Conservation (phyloP, 306 rosid species). For the Cyclanthera cordifolia region DNA sequence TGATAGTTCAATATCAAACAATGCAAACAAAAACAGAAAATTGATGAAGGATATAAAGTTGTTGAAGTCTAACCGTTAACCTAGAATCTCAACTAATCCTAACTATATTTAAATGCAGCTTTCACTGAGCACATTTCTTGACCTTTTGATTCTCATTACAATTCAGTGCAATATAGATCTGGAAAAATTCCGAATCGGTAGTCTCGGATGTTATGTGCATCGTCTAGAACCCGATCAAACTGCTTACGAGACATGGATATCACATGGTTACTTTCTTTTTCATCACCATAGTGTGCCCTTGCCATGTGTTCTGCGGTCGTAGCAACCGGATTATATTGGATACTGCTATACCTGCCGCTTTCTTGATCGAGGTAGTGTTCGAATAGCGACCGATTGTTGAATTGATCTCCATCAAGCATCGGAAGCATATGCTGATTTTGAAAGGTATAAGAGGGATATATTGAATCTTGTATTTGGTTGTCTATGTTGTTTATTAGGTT, state of each 20-base stretch:
- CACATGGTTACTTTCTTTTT: neutral
- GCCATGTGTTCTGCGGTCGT: slow-evolving; percentile 12
- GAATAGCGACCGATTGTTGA: slow-evolving; percentile 13
- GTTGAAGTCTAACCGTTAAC: no score
- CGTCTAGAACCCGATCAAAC: no score
- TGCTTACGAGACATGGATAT: neutral
- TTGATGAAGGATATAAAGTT: neutral
- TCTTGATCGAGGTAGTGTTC: slow-evolving; percentile 16
- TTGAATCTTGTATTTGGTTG: slow-evolving; percentile 20
- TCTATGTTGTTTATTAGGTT: neutral
- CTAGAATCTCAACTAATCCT: neutral
- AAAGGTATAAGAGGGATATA: slow-evolving; percentile 1
- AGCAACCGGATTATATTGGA: slow-evolving; percentile 3
- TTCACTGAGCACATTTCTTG: neutral
- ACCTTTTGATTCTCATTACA: neutral
- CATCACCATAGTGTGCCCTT: neutral
- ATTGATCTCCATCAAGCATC: slow-evolving; percentile 9
- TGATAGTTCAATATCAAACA: neutral
- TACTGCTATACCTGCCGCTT: neutral
- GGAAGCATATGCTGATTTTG: slow-evolving; percentile 23
- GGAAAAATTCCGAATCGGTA: slow-evolving; percentile 20
- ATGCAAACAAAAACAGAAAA: neutral
- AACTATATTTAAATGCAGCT: neutral
- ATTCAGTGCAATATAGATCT: neutral
- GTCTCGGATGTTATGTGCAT: slow-evolving; percentile 8